Evolutionary conservation across 2,329 filamentous ascomycete genomes (phyloP), one percentile per base, ranked within the genome.

Genomic region (Laburnicola sp.): DNA sequence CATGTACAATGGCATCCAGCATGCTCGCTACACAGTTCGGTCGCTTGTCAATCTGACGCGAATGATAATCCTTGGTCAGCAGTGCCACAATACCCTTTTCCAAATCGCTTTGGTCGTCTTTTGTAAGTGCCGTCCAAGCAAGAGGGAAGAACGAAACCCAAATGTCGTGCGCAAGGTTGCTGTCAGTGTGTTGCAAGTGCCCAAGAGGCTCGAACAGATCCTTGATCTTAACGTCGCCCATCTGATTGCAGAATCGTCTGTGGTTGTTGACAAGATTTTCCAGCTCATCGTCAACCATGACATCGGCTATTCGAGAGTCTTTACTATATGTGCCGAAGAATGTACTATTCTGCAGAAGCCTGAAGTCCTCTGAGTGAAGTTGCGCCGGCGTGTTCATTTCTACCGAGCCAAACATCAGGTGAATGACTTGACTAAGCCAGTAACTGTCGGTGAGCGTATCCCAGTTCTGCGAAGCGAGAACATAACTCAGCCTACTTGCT

Each of bases 21-120:
- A 99, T 80, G 6, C 92, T 94, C 65, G 97, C 90, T 2, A 99
- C 86, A 30, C 97, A 95, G 65, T 99, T 99, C 2, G 94, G 95
- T 40, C 95, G 84, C 75, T 91, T 92, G 72, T 97, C 94, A 48
- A 97, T 86, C 69, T 99, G 94, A 45, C 93, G 85, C 55, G 89
- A 89, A 71, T 99, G 94, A 71, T 93, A 97, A 65, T 99, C 95
- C 68, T 96, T 96, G 2, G 93, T 96, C 7, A 99, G 80, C 8
- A 99, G 79, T 2, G 86, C 82, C n/a, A 97, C 89, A 73, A 99
- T 84, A 10, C 91, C 92, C 63, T 92, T 90, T 72, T 97, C 90
- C 30, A 99, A 81, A 57, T 99, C 94, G 27, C 84, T 83, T 49
- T 93, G 87, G 65, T 99, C 94, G 59, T 99, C 95, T 62, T 86